phyloP scores from a whole-genome alignment of 495 filamentous ascomycete species.

The Penicillium parvum region DNA sequence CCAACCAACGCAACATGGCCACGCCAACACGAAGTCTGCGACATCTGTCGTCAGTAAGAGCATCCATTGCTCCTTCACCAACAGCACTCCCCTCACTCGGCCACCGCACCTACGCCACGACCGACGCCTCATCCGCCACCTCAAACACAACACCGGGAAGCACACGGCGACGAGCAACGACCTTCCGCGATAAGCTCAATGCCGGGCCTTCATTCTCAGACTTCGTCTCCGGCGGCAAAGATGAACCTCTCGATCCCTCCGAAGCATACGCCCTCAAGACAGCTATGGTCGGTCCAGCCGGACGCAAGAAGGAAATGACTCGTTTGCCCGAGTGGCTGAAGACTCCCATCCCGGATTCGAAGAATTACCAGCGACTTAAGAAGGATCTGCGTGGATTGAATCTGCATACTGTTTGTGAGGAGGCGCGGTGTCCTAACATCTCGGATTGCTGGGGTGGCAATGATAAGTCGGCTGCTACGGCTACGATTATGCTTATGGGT shows the following conservation, averaged over 20 bases:
- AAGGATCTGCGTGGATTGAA: slow-evolving; percentile 83
- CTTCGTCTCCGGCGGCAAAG: slow-evolving; percentile 58
- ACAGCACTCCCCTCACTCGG: slow-evolving; percentile 13
- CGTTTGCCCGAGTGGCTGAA: slow-evolving; percentile 93
- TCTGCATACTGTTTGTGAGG: slow-evolving; percentile 95
- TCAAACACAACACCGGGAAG: slow-evolving; percentile 21
- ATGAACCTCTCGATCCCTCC: slow-evolving; percentile 54
- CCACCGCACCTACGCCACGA: slow-evolving; percentile 39
- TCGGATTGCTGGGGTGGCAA: slow-evolving; percentile 94
- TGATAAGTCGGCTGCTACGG: slow-evolving; percentile 84
- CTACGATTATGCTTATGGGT: slow-evolving; percentile 99
- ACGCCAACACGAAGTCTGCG: slow-evolving; percentile 35
- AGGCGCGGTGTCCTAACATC: slow-evolving; percentile 95
- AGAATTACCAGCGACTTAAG: slow-evolving; percentile 92
- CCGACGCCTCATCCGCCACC: slow-evolving; percentile 37
- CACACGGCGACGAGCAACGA: slow-evolving; percentile 47
- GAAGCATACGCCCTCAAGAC: slow-evolving; percentile 61
- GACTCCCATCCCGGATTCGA: slow-evolving; percentile 79
- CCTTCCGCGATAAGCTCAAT: slow-evolving; percentile 78
- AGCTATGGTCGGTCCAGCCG: slow-evolving; percentile 77
- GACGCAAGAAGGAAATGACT: slow-evolving; percentile 79
- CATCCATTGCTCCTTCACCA: slow-evolving; percentile 15
- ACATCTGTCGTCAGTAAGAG: slow-evolving; percentile 30
- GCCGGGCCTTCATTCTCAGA: slow-evolving; percentile 80
- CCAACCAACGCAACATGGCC: slow-evolving; percentile 29